phyloP scores from a whole-genome alignment of 208 protist species.

The Wallacemonas rigidus region DNA sequence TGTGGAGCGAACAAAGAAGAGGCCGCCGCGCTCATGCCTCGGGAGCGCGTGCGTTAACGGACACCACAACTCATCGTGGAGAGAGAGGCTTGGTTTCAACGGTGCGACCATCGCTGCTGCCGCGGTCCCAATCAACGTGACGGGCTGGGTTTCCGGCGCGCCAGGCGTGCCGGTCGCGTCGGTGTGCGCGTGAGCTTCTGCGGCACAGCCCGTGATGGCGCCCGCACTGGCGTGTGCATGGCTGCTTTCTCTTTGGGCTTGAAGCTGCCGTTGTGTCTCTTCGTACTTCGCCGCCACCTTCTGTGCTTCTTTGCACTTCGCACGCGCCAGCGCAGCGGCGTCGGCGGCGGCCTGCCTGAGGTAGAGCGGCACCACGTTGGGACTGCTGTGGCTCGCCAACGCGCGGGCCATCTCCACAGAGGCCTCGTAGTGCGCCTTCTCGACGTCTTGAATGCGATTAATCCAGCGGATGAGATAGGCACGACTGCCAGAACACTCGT shows the following conservation, averaged over 20 bases:
- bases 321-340: neutral
- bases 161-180: neutral
- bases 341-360: neutral
- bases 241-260: neutral
- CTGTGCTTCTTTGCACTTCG: neutral
- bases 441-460: conserved; percentile 49
- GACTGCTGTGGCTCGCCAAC: conserved; percentile 34
- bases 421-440: conserved; percentile 58
- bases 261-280: neutral
- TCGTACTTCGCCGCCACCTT: neutral
- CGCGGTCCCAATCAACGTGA: neutral
- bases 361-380: conserved; percentile 13
- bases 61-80: conserved; percentile 59
- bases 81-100: conserved; percentile 21
- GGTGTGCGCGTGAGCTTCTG: neutral
- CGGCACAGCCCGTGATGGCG: neutral
- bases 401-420: conserved; percentile 36
- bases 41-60: conserved; percentile 34
- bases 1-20: conserved; percentile 57
- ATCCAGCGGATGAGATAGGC: conserved; percentile 54
- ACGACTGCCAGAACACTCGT: neutral
- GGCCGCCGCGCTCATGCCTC: conserved; percentile 2
- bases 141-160: too few relatives aligned
- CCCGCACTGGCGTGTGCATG: neutral
- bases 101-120: neutral